Evolutionary conservation across 2,329 filamentous ascomycete species (phyloP).

Genomic region (Monosporascus sp.): DNA sequence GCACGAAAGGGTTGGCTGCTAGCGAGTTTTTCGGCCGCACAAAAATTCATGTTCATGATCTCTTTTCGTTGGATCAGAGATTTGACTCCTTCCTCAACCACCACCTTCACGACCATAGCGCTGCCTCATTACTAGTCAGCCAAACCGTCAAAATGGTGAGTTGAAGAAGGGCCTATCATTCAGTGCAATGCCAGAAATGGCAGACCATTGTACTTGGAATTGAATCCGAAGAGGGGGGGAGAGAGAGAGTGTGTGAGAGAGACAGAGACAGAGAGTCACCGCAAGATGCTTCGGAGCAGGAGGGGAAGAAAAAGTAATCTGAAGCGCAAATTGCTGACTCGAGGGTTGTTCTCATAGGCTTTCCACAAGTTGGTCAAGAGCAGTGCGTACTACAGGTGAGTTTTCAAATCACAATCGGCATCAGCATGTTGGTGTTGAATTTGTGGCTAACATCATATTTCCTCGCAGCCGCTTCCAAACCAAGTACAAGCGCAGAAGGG

Average conservation of each 20-base stretch:
- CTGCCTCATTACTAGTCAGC: conserved; percentile 33
- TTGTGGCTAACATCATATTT: background rate
- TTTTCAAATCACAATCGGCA: conserved; percentile 10
- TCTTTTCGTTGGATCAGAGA: conserved; percentile 4
- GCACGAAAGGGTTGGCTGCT: conserved; percentile 7
- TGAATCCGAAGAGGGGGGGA: conserved; percentile 13
- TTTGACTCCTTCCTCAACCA: background rate
- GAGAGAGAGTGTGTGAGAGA: too few species aligned
- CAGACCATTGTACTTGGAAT: conserved; percentile 13
- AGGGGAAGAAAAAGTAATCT: conserved; percentile 54
- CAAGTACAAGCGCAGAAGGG: conserved; percentile 96
- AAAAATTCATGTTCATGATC: conserved; percentile 25
- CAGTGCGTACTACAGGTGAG: conserved; percentile 97
- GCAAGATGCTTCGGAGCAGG: conserved; percentile 95
- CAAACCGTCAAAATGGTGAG: conserved; percentile 66
- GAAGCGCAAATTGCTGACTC: conserved; percentile 99
- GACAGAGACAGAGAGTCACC: conserved; percentile 59
- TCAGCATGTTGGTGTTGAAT: background rate
- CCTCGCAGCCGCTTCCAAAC: conserved; percentile 87
- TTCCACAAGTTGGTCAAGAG: conserved; percentile 97
- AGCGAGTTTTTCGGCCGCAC: conserved; percentile 35
- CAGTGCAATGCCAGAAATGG: conserved; percentile 27
- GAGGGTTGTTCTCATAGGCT: conserved; percentile 60
- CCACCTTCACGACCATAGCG: conserved; percentile 12
- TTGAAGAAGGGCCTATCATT: conserved; percentile 34